Conservation (phyloP, 371 early-diverging fungal species). For the Mucor plumbeus region DNA sequence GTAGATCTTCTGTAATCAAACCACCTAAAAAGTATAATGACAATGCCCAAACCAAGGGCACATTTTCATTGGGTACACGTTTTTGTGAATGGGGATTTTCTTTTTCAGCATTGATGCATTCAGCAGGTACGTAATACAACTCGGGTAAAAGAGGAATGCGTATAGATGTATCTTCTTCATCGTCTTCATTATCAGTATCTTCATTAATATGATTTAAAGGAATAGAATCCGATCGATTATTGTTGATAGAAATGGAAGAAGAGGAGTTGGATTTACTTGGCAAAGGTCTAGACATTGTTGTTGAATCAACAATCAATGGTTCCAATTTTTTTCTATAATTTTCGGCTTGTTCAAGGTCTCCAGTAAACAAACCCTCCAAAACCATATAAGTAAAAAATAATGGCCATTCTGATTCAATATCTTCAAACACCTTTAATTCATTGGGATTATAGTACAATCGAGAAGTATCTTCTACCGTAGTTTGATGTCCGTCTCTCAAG, state of each 20-base stretch:
- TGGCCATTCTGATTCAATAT: slow-evolving; percentile 92
- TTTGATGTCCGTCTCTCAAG: slow-evolving; percentile 89
- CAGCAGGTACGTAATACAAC: slow-evolving; percentile 79
- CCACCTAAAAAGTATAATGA: slow-evolving; percentile 80
- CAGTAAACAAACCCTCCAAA: slow-evolving; percentile 80
- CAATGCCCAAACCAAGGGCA: slow-evolving; percentile 91
- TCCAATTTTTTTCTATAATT: slow-evolving; percentile 70
- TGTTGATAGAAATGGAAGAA: neutral
- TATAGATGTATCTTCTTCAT: neutral
- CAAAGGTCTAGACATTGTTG: slow-evolving; percentile 22
- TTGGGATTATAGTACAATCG: slow-evolving; percentile 82
- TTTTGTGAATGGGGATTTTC: slow-evolving; percentile 72
- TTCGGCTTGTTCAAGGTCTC: slow-evolving; percentile 67
- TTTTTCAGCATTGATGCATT: slow-evolving; percentile 76
- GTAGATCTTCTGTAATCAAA: slow-evolving; percentile 73
- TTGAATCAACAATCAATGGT: slow-evolving; percentile 74
- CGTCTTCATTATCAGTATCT: neutral
- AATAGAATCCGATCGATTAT: neutral
- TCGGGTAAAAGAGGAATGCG: slow-evolving; percentile 72
- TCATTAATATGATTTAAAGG: neutral
- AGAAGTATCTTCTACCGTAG: slow-evolving; percentile 76
- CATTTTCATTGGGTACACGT: slow-evolving; percentile 83
- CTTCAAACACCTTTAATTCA: slow-evolving; percentile 84
- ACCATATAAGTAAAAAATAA: slow-evolving; percentile 90
- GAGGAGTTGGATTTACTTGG: neutral